Conservation (phyloP, 495 filamentous ascomycete species). For the Penicillium parvum region DNA sequence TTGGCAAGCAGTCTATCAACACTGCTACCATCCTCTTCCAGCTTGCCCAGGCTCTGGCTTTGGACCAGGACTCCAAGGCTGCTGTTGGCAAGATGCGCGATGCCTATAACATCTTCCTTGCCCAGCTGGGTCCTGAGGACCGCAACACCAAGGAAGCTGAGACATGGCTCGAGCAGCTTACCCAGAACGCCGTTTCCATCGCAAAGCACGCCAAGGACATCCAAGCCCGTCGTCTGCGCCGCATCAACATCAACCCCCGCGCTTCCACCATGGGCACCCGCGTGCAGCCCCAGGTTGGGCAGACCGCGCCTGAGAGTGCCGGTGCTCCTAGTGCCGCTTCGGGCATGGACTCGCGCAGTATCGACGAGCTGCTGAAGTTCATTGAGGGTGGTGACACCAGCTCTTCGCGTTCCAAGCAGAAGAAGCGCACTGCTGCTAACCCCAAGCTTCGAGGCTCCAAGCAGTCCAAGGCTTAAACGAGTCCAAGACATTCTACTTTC, state of each 20-base stretch:
- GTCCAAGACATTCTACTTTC: neutral
- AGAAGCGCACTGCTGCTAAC: slow-evolving; percentile 66
- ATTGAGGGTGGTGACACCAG: slow-evolving; percentile 70
- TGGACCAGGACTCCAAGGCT: slow-evolving; percentile 86
- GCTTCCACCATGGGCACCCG: slow-evolving; percentile 47
- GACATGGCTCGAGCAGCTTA: slow-evolving; percentile 94
- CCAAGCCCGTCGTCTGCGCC: slow-evolving; percentile 63
- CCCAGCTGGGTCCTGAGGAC: slow-evolving; percentile 77
- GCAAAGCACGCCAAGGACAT: slow-evolving; percentile 88
- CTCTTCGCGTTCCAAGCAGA: slow-evolving; percentile 51
- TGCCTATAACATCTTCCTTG: slow-evolving; percentile 90
- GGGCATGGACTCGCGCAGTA: slow-evolving; percentile 64
- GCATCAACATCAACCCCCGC: slow-evolving; percentile 53
- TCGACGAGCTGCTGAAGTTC: slow-evolving; percentile 83
- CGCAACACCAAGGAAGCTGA: slow-evolving; percentile 93
- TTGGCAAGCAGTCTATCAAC: slow-evolving; percentile 81
- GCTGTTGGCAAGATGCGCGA: slow-evolving; percentile 91
- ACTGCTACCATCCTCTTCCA: slow-evolving; percentile 97
- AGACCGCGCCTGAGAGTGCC: slow-evolving; percentile 43
- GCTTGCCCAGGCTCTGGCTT: slow-evolving; percentile 86
- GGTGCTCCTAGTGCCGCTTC: slow-evolving; percentile 31
- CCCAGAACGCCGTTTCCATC: slow-evolving; percentile 86
- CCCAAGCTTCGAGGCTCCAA: slow-evolving; percentile 61
- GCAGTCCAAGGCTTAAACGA: slow-evolving; percentile 34
- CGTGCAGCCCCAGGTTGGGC: slow-evolving; percentile 52